Conservation (phyloP, 1,139 yeast species). For the Kurtzmaniella quercitrusa region DNA sequence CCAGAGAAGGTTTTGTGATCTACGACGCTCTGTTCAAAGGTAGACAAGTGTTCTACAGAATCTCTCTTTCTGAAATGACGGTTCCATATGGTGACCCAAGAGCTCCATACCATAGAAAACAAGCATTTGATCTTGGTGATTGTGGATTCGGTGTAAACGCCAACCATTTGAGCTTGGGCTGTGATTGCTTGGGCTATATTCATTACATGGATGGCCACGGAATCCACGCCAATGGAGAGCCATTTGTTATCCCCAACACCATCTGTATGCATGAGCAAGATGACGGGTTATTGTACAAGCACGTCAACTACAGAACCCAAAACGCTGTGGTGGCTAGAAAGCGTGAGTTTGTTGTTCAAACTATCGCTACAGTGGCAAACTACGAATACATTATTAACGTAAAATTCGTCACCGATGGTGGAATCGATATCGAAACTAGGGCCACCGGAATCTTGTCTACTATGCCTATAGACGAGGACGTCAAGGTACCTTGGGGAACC, state of each 20-base stretch:
- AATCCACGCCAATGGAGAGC: constrained; percentile 60
- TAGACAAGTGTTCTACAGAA: constrained; percentile 73
- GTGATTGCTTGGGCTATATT: constrained; percentile 87
- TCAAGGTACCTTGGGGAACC: constrained; percentile 78
- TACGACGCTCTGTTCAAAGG: constrained; percentile 80
- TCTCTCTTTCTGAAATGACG: constrained; percentile 83
- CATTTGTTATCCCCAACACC: constrained; percentile 63
- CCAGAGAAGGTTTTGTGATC: constrained; percentile 80
- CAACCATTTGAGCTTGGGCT: constrained; percentile 71
- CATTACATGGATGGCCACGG: constrained; percentile 70
- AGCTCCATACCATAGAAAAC: constrained; percentile 87
- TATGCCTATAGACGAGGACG: constrained; percentile 78
- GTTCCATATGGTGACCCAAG: constrained; percentile 92
- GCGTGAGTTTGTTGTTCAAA: constrained; percentile 80
- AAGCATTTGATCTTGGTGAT: constrained; percentile 90
- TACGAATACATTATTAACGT: constrained; percentile 80
- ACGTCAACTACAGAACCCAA: constrained; percentile 76
- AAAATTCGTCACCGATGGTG: constrained; percentile 80
- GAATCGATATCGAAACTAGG: constrained; percentile 76
- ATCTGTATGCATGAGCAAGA: constrained; percentile 62
- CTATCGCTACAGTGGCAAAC: constrained; percentile 86
- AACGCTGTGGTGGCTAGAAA: constrained; percentile 77
- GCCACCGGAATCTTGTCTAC: constrained; percentile 86
- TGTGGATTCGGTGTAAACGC: constrained; percentile 84
- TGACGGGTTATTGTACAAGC: constrained; percentile 75